A percentile compares a stretch with the other conserved stretches of the same genome.
These are phyloP conservation scores for Lactarius psammicola DNA, from an alignment of 768 basidiomycete species.

Conservation along the genomic window DNA sequence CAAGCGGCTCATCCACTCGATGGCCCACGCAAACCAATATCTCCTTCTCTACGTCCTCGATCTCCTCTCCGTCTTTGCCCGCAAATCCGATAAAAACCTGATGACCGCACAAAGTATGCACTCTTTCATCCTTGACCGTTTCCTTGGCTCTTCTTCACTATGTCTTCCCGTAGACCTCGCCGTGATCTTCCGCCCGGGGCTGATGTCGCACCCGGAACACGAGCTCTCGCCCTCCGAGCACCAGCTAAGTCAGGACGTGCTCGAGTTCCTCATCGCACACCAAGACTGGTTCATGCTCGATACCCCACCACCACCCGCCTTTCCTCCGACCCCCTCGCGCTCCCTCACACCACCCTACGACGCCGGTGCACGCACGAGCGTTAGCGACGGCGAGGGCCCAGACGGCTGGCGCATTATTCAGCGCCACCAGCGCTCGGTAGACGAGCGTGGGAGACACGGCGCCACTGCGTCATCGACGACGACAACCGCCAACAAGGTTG, in stretches of 20 bases:
- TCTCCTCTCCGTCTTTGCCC: conserved; percentile 90
- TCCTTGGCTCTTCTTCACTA: neutral
- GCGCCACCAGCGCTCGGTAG: neutral
- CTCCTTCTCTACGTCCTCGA: conserved; percentile 97
- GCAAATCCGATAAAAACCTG: conserved; percentile 86
- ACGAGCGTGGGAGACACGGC: conserved; percentile 30
- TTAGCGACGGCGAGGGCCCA: conserved; percentile 41
- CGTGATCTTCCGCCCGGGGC: conserved; percentile 93
- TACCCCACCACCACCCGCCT: conserved; percentile 64
- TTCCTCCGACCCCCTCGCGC: conserved; percentile 24
- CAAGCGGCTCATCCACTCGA: conserved; percentile 75
- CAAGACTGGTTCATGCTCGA: conserved; percentile 95
- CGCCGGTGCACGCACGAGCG: conserved; percentile 30
- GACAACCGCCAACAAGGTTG: neutral
- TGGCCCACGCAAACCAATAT: conserved; percentile 91
- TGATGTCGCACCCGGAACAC: conserved; percentile 86
- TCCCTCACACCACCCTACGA: conserved; percentile 25
- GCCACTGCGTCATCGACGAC: conserved; percentile 49
- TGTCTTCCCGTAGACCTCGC: conserved; percentile 68
- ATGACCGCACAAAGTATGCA: conserved; percentile 92
- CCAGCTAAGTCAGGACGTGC: conserved; percentile 80
- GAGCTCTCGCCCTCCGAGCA: conserved; percentile 86
- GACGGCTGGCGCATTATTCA: conserved; percentile 36
- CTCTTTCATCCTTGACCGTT: too few relatives aligned
- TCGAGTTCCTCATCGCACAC: conserved; percentile 95